Base-by-base conservation (phyloP, 768 basidiomycete genomes). In the Rhizopogon roseolus region DNA sequence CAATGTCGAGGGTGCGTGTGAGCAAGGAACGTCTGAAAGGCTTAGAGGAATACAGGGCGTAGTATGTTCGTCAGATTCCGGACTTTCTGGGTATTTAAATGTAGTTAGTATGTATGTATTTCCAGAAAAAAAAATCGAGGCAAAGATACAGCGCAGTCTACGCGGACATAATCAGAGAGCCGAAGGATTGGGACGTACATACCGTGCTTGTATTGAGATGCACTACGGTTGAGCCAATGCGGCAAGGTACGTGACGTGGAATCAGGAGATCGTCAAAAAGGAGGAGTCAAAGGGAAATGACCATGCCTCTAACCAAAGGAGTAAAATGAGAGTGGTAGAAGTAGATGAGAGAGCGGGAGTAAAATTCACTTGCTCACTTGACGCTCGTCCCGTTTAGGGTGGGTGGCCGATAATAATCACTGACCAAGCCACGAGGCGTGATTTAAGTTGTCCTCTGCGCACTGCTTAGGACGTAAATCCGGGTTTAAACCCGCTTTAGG, bases 131-230 rank as follows among this genome's bases (percentile, higher is more conserved):
- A 43, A 25, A 13, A 34, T 41, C 45, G 19, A 28, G 38, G 36
- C 46, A 38, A 39, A 45, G 51, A 51, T 41, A 53, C 38, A 34
- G 37, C 32, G 27, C 28, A 44, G 49, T 44, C 16, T 42, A 56
- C 50, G 41, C 19, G 53, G 52, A 39, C n/a, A 17, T 36, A 41
- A 44, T 10, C n/a, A 17, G 34, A 34, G 42, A 39, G 2, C 38
- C 19, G 48, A 55, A 55, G 50, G 44, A 42, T 34, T 32, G 4
- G 5, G 11, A 59, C 66, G 55, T 60, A 66, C 66, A 56, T 60
- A 66, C 62, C 54, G 57, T 60, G 66, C 62, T 63, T 68, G 54
- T 63, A 28, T 50, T 45, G 32, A 27, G 41, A 50, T 51, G 27
- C 53, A 51, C 37, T 36, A 36, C 36, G 39, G 28, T 14, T 22